Conservation (phyloP, 2,329 filamentous ascomycete species). For the Monosporascus sp. region DNA sequence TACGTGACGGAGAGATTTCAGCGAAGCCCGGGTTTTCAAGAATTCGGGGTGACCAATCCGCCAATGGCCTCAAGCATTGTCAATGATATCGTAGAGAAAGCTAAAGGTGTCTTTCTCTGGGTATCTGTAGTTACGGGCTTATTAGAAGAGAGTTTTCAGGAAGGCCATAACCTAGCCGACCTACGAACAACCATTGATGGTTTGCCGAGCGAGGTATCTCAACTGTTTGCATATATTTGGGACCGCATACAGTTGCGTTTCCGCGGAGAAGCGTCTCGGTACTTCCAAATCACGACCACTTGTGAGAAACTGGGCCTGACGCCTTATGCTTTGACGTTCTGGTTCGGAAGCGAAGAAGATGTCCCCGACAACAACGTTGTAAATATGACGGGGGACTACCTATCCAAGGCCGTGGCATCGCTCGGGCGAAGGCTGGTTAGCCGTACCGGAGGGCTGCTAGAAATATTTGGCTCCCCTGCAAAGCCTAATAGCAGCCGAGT, state of each 20-base stretch:
- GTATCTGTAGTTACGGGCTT: constrained; percentile 7
- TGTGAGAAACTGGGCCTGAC: neutral
- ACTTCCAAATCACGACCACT: neutral
- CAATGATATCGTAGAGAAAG: constrained; percentile 7
- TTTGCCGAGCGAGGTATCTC: constrained; percentile 1
- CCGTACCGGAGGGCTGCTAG: constrained; percentile 7
- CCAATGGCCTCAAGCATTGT: constrained; percentile 2
- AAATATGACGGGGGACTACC: neutral
- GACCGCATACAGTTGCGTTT: neutral
- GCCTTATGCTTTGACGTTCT: neutral
- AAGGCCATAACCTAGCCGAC: constrained; percentile 1
- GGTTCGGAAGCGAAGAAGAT: neutral
- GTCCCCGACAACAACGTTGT: neutral
- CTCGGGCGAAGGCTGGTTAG: constrained; percentile 4
- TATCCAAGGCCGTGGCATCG: neutral
- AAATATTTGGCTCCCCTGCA: neutral
- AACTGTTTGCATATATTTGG: constrained; percentile 3
- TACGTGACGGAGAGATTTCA: constrained; percentile 15
- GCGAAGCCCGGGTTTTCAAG: constrained; percentile 6
- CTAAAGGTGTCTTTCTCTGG: constrained; percentile 16
- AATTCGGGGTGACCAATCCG: neutral
- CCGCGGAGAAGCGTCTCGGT: neutral
- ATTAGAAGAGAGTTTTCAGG: constrained; percentile 1
- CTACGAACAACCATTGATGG: neutral
- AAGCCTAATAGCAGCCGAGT: neutral